A percentile compares a stretch with the other conserved stretches of the same genome.
These are phyloP conservation scores for Saccharomycopsis crataegensis DNA, from an alignment of 1,139 yeast genomes.

Conservation along the genomic window DNA sequence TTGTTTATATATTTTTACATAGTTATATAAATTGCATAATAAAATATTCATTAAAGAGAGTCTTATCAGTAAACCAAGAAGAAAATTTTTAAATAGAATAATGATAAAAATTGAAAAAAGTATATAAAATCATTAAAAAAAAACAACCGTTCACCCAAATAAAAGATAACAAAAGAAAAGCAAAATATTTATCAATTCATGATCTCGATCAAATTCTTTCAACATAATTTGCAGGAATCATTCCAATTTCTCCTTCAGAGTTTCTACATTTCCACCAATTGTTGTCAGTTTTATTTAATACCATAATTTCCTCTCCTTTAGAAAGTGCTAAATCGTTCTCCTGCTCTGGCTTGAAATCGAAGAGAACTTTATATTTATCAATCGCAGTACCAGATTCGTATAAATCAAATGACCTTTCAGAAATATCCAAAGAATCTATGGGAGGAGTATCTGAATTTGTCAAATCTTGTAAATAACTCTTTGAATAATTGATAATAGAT, in stretches of 20 bases:
- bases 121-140: too few relatives aligned
- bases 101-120: too few relatives aligned
- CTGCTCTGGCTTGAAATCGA: constrained; percentile 29
- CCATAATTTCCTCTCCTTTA: constrained; percentile 41
- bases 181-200: too few relatives aligned
- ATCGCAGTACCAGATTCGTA: background rate
- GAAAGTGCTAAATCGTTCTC: constrained; percentile 43
- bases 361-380: constrained; percentile 27
- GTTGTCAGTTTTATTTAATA: constrained; percentile 34
- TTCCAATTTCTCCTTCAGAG: constrained; percentile 37
- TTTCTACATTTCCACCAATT: constrained; percentile 61
- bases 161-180: too few relatives aligned
- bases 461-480: constrained; percentile 8
- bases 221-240: constrained; percentile 53
- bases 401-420: background rate
- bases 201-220: too few relatives aligned
- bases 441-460: background rate
- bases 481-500: constrained; percentile 12
- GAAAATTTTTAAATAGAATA: too few relatives aligned
- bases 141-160: too few relatives aligned
- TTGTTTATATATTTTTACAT: too few relatives aligned
- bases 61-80: too few relatives aligned
- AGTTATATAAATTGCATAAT: too few relatives aligned
- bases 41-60: too few relatives aligned
- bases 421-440: background rate